A percentile compares a stretch with the other conserved stretches of the same genome.
Evolutionary conservation across 2,329 filamentous ascomycete species (phyloP).

Genomic region (Trichoderma breve): DNA sequence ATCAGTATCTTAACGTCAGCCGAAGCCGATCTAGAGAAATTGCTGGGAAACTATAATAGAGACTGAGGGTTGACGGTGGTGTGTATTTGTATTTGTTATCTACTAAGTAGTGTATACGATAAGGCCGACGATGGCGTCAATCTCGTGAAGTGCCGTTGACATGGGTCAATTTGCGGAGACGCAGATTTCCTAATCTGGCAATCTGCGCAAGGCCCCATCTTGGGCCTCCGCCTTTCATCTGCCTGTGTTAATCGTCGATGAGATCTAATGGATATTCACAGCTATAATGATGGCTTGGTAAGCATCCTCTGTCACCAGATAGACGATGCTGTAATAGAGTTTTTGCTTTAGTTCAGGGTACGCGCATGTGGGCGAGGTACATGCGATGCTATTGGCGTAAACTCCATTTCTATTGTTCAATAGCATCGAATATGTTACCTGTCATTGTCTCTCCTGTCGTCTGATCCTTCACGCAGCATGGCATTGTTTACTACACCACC

Average conservation of each 20-base stretch:
- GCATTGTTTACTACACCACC: background rate
- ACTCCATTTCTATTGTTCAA: background rate
- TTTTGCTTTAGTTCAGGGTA: background rate
- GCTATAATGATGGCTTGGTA: background rate
- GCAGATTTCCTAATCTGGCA: background rate
- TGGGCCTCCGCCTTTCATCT: background rate
- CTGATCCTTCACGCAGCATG: background rate
- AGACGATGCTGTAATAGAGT: background rate
- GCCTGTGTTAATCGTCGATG: background rate
- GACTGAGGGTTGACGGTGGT: background rate
- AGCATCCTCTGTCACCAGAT: background rate
- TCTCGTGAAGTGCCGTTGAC: background rate
- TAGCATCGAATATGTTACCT: background rate
- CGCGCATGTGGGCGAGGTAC: background rate
- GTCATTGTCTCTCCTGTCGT: background rate
- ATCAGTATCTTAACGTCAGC: no score
- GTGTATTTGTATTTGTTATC: background rate
- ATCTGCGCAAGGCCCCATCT: background rate
- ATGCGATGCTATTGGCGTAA: background rate
- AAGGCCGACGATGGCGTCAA: background rate
- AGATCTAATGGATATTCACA: background rate
- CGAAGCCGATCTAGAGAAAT: no score
- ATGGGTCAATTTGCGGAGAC: background rate
- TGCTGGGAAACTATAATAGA: background rate
- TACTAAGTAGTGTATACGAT: background rate